Base-by-base conservation (phyloP, 2,329 filamentous ascomycete species). In the Juglanconis oblonga region DNA sequence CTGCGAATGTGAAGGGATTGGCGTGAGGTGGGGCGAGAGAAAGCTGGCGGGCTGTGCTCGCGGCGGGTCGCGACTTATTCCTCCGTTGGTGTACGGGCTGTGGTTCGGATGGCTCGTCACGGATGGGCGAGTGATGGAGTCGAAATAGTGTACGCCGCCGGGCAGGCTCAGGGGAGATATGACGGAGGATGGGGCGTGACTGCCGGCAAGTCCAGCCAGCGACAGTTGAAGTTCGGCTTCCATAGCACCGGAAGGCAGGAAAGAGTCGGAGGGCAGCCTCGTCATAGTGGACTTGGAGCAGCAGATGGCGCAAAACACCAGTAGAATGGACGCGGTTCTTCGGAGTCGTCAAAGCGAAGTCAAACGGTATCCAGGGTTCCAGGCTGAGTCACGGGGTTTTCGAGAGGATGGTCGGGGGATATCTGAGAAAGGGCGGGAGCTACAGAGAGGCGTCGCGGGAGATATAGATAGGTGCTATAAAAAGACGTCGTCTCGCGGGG, bases 241-340 rank as follows among this genome's bases (percentile, higher is more conserved):
- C 62, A 70, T 66, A 55, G 70, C 71, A 63, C 74, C 73, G 51
- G 72, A 72, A 10, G 77, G 75, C 66, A 77, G 68, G 67, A 79
- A 78, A 33, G 77, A 75, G 64, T 80, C 76, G 61, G 74, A 70
- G 38, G 73, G 72, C 38, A 77, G 61, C 63, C 73, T 78, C 63
- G 73, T 71, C 76, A 79, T 79, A 64, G 68, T 62, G 53, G 63
- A 13, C 32, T 45, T 42, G 44, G 24, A 24, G 11, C 24, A 42
- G 9, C 17, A 48, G 14, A 48, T 14, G n/a, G 38, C n/a, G 38
- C 38, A 7, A 2, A 13, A 10, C 11, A 31, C n/a, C 31, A n/a
- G 6, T 8, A 47, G 1, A 29, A 11, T 31, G 17, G n/a, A 7
- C 10, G 45, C 13, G 45, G 17, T 7, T n/a, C 24, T 24, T 24